These are phyloP conservation scores for Leccinum incarnatum DNA, from an alignment of 768 basidiomycete species.

Conservation along the genomic window DNA sequence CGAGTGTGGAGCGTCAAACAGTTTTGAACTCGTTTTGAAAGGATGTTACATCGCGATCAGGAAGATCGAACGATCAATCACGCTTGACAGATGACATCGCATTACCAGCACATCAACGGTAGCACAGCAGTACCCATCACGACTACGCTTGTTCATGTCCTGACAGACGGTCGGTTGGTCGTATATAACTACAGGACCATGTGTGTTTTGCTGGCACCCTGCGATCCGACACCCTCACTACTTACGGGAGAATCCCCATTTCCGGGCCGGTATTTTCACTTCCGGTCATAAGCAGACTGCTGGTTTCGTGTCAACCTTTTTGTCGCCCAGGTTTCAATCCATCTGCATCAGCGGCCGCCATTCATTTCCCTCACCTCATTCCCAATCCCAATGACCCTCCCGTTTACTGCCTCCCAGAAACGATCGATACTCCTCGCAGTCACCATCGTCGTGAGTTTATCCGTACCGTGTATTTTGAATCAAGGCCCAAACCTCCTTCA, in stretches of 20 bases:
- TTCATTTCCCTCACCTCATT: background rate
- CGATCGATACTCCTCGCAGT: constrained; percentile 28
- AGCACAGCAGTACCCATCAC: background rate
- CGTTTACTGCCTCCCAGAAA: constrained; percentile 29
- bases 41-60: background rate
- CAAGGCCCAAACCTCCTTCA: background rate
- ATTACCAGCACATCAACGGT: background rate
- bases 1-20: background rate
- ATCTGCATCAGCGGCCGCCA: background rate
- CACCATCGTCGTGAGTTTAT: constrained; percentile 23
- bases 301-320: background rate
- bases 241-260: background rate
- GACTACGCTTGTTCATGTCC: no score
- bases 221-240: background rate
- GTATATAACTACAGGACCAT: background rate
- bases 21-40: background rate
- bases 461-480: no score
- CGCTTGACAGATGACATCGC: background rate
- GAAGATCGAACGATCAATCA: background rate
- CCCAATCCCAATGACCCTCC: constrained; percentile 18
- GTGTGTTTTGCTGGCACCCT: background rate
- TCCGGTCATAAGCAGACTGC: background rate
- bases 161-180: no score
- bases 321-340: background rate
- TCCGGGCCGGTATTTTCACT: background rate